Base-by-base conservation (phyloP, 768 basidiomycete genomes). In the Rhodotorula toruloides region DNA sequence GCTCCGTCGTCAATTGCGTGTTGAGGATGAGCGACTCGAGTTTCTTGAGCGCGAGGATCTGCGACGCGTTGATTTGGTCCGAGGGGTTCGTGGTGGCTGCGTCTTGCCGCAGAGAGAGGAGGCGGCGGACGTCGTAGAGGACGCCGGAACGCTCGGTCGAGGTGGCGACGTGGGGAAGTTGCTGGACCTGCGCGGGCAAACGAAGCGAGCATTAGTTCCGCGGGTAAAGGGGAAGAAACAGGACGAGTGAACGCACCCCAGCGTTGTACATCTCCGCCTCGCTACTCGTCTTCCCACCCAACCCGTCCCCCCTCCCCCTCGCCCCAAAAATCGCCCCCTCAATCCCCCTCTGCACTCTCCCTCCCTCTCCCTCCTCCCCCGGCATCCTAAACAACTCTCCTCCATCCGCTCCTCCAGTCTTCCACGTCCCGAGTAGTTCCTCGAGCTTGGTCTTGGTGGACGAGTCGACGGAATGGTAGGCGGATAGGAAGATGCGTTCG, bases 401-500 rank as follows among this genome's bases (percentile, higher is more conserved):
- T 42, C 89, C 84, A 40, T 81, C 83, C 4, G 89, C 87, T 21
- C 88, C 86, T 22, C 90, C 91, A 31, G 85, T 87, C 46, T 92
- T 83, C 96, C 96, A 99, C 11, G 96, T 94, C 36, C 89, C 78
- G 21, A 98, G 84, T 86, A 99, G 91, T 78, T 99, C 96, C 76
- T 94, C 91, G 90, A 99, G 93, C 78, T 98, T 98, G 76, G 85
- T 84, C 25, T 67, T 61, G 7, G 69, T 73, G 16, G 66, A 27
- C 1, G 48, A 2, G 47, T 75, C 74, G 37, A 96, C 93, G 73
- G 85, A 83, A 52, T 84, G 82, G 78, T 98, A 97, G 36, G 92
- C 87, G 70, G 89, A 85, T 71, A 96, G 81, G 79, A 92, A 98
- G 25, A 93, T 79, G 29, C 85, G 83, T 62, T 88, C 87, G 67